A percentile compares a stretch with the other conserved stretches of the same genome.
These are phyloP conservation scores for Monosporascus ibericus DNA, from an alignment of 2,329 filamentous ascomycete species.

Conservation along the genomic window DNA sequence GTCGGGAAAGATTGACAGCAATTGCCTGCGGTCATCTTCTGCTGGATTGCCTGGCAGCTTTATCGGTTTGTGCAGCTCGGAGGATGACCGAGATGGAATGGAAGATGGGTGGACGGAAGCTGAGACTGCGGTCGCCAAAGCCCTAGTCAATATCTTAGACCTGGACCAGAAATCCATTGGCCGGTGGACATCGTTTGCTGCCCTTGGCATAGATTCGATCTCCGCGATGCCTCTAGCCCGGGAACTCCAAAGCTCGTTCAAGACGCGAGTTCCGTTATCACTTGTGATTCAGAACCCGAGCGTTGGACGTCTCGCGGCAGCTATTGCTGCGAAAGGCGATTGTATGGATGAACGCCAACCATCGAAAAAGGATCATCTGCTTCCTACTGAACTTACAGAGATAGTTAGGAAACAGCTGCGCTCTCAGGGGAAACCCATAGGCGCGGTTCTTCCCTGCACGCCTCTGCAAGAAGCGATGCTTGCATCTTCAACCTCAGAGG, in stretches of 20 bases:
- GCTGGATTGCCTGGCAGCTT: slow-evolving; percentile 35
- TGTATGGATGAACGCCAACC: neutral
- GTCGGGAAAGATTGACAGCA: slow-evolving; percentile 69
- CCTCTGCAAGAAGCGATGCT: slow-evolving; percentile 87
- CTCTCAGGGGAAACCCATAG: slow-evolving; percentile 30
- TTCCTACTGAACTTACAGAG: slow-evolving; percentile 20
- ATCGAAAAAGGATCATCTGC: slow-evolving; percentile 6
- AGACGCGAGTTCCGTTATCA: slow-evolving; percentile 56
- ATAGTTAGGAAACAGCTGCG: slow-evolving; percentile 27
- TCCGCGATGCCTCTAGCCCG: slow-evolving; percentile 68
- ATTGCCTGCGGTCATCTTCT: slow-evolving; percentile 44
- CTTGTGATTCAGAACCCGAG: slow-evolving; percentile 62
- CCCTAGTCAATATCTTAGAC: slow-evolving; percentile 46
- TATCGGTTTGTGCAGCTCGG: slow-evolving; percentile 31
- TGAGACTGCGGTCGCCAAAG: slow-evolving; percentile 51
- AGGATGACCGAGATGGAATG: slow-evolving; percentile 26
- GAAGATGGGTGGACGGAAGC: slow-evolving; percentile 40
- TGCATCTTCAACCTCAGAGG: slow-evolving; percentile 37
- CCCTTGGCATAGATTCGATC: slow-evolving; percentile 78
- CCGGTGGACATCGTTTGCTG: slow-evolving; percentile 66
- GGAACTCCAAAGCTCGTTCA: slow-evolving; percentile 40
- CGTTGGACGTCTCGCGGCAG: slow-evolving; percentile 52
- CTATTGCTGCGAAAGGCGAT: slow-evolving; percentile 12
- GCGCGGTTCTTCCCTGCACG: slow-evolving; percentile 70
- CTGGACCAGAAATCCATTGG: slow-evolving; percentile 41